Percentiles rank a stretch among this genome's conserved stretches.
These are phyloP conservation scores for sweet orange (Citrus sinensis) DNA, from an alignment of 345 rosid genomes.

Conservation along the genomic window DNA sequence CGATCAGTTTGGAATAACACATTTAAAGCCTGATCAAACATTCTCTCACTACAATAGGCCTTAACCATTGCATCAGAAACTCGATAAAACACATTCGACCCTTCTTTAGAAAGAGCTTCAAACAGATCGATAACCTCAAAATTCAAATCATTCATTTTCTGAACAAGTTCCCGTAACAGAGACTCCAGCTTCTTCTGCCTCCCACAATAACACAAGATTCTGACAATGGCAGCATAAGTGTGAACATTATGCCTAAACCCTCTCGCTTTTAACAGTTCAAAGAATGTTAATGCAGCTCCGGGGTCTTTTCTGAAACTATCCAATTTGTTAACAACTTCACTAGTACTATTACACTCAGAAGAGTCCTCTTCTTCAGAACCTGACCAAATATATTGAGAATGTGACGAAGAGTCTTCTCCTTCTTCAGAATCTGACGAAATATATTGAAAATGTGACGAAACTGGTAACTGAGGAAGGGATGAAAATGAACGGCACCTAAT, in stretches of 20 bases:
- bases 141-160: slow-evolving; percentile 22
- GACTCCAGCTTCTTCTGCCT: neutral
- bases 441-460: too few relatives aligned
- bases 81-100: slow-evolving; percentile 18
- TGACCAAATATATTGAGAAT: too few relatives aligned
- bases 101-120: slow-evolving; percentile 28
- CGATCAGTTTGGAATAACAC: slow-evolving; percentile 34
- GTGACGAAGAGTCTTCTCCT: slow-evolving; percentile 13
- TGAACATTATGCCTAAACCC: neutral
- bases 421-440: slow-evolving; percentile 16
- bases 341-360: too few relatives aligned
- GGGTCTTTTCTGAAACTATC: neutral
- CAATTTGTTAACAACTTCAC: neutral
- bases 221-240: neutral
- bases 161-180: neutral
- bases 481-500: slow-evolving; percentile 27
- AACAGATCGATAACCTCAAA: slow-evolving; percentile 44
- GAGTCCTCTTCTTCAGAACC: too few relatives aligned
- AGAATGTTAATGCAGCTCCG: neutral
- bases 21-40: slow-evolving; percentile 62
- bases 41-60: slow-evolving; percentile 38
- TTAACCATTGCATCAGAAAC: slow-evolving; percentile 51
- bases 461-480: slow-evolving; percentile 23
- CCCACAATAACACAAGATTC: neutral
- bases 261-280: neutral